phyloP scores from a whole-genome alignment of 2,329 filamentous ascomycete species.

The Colletotrichum limetticola region DNA sequence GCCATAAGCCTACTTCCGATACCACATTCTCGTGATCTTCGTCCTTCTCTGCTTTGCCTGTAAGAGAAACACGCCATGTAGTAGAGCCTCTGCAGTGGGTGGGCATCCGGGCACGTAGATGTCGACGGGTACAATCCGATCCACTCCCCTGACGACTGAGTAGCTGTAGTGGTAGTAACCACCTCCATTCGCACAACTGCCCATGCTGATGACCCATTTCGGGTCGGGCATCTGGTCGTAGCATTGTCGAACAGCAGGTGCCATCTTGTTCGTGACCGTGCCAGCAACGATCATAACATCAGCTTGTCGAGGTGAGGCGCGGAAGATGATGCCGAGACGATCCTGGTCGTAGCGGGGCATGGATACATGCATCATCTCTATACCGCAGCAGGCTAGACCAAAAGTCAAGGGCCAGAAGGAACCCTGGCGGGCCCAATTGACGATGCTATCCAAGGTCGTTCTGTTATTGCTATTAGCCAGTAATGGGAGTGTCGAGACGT shows the following conservation, averaged over 20 bases:
- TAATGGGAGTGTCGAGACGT: background rate
- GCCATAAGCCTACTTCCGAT: slow-evolving; percentile 52
- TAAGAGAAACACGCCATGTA: slow-evolving; percentile 72
- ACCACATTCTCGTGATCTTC: slow-evolving; percentile 60
- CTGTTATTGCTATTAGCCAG: slow-evolving; percentile 42
- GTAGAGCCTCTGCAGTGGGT: slow-evolving; percentile 58
- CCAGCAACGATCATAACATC: slow-evolving; percentile 76
- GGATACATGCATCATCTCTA: slow-evolving; percentile 74
- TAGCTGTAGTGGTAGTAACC: slow-evolving; percentile 82
- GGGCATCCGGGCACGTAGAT: slow-evolving; percentile 75
- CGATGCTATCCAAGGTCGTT: slow-evolving; percentile 63
- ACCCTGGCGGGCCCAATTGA: slow-evolving; percentile 68
- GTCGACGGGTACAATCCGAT: slow-evolving; percentile 74
- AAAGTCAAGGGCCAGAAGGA: slow-evolving; percentile 72
- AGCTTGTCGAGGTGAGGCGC: slow-evolving; percentile 71
- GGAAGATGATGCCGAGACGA: slow-evolving; percentile 73
- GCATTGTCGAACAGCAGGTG: slow-evolving; percentile 69
- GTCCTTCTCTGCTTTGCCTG: slow-evolving; percentile 74
- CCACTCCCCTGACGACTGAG: slow-evolving; percentile 71
- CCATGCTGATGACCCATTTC: slow-evolving; percentile 74
- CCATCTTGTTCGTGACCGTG: slow-evolving; percentile 77
- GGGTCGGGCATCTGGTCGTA: slow-evolving; percentile 78
- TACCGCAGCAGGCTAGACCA: slow-evolving; percentile 69
- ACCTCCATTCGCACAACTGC: slow-evolving; percentile 76
- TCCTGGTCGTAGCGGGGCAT: slow-evolving; percentile 73